Evolutionary conservation across 257 asterid genomes (phyloP).

Genomic region (Plantago major): DNA sequence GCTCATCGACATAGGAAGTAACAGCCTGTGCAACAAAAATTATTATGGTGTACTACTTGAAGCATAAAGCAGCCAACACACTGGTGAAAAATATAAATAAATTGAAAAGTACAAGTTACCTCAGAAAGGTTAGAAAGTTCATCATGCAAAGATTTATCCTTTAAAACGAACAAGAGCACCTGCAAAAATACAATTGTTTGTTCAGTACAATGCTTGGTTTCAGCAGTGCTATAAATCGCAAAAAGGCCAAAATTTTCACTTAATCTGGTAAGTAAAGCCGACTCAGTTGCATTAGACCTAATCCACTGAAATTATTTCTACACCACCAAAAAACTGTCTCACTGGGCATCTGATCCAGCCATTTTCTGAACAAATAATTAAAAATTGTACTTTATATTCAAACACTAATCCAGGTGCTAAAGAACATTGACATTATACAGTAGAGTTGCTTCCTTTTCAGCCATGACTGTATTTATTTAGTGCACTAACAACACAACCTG

Average conservation of each 20-base stretch:
- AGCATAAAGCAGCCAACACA: neutral
- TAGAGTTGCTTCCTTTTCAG: no score
- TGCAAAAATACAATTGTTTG: slow-evolving; percentile 28
- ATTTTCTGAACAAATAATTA: no score
- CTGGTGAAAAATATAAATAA: neutral
- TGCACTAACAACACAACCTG: no score
- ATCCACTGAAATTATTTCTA: no score
- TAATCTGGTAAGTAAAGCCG: neutral
- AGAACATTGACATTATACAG: no score
- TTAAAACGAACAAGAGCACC: slow-evolving; percentile 66
- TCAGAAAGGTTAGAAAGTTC: slow-evolving; percentile 51
- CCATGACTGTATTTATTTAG: no score
- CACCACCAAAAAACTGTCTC: no score
- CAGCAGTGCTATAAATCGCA: slow-evolving; percentile 7
- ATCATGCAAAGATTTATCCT: slow-evolving; percentile 46
- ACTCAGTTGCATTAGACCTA: neutral
- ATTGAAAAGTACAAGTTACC: slow-evolving; percentile 33
- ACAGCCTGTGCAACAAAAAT: slow-evolving; percentile 44
- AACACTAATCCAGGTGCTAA: no score
- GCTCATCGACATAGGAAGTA: slow-evolving; percentile 56
- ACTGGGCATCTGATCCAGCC: neutral
- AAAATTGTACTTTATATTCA: no score
- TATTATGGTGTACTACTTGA: neutral
- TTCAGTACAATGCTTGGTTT: neutral
- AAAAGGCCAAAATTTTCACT: neutral